phyloP scores from a whole-genome alignment of 306 rosid genomes.

The Vigna hirtella region DNA sequence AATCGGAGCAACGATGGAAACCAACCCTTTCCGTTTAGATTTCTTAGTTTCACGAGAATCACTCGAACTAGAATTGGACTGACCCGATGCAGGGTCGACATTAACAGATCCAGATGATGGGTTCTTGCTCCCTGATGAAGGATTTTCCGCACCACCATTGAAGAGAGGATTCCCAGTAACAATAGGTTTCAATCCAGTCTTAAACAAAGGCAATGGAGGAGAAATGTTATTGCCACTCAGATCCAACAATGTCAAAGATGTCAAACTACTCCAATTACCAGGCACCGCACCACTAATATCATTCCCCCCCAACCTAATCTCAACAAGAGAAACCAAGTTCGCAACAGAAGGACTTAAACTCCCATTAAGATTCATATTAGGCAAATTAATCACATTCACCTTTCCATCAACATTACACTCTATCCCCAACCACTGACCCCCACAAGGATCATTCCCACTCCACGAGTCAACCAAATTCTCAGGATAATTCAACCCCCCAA shows the following conservation, averaged over 20 bases:
- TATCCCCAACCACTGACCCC: slow-evolving; percentile 75
- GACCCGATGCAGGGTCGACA: slow-evolving; percentile 38
- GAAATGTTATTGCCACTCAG: slow-evolving; percentile 76
- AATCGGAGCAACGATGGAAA: slow-evolving; percentile 60
- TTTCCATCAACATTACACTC: slow-evolving; percentile 57
- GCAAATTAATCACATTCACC: slow-evolving; percentile 75
- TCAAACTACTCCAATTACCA: slow-evolving; percentile 71
- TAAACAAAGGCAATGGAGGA: slow-evolving; percentile 80
- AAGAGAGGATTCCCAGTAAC: slow-evolving; percentile 55
- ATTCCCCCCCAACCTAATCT: slow-evolving; percentile 68
- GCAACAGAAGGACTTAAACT: slow-evolving; percentile 85
- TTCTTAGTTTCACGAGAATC: slow-evolving; percentile 30
- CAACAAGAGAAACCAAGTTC: slow-evolving; percentile 62
- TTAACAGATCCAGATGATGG: slow-evolving; percentile 49
- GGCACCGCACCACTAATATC: slow-evolving; percentile 72
- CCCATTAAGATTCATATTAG: slow-evolving; percentile 66
- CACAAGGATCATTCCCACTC: slow-evolving; percentile 81
- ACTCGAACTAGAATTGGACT: slow-evolving; percentile 30
- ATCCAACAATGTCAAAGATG: slow-evolving; percentile 68
- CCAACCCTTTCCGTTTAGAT: slow-evolving; percentile 47
- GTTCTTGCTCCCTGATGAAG: slow-evolving; percentile 45
- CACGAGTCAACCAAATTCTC: slow-evolving; percentile 61
- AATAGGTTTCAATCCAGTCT: slow-evolving; percentile 54
- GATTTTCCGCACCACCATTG: slow-evolving; percentile 5
- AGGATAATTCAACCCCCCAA: slow-evolving; percentile 75